These are phyloP conservation scores for Ganoderma boninense DNA, from an alignment of 1,284 basidiomycete genomes.

Conservation along the genomic window DNA sequence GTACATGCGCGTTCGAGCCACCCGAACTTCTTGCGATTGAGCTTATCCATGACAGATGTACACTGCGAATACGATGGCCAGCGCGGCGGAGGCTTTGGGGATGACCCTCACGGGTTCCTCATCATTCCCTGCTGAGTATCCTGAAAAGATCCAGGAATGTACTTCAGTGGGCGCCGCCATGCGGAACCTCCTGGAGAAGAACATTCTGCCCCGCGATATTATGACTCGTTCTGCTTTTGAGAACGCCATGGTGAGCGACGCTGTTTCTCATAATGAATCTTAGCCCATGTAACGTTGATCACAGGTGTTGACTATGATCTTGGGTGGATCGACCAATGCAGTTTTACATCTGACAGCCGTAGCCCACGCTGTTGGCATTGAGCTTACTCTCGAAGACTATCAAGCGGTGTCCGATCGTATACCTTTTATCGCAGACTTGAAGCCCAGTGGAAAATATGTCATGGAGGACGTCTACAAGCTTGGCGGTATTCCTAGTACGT, in stretches of 20 bases:
- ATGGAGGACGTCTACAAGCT: conserved; percentile 92
- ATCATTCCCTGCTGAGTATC: conserved; percentile 92
- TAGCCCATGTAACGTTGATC: not conserved
- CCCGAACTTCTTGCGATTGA: conserved; percentile 28
- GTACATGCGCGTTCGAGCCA: conserved; percentile 46
- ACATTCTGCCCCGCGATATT: conserved; percentile 94
- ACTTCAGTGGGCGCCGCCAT: conserved; percentile 83
- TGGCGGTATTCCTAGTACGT: conserved; percentile 87
- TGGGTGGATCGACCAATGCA: conserved; percentile 94
- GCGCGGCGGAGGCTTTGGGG: conserved; percentile 89
- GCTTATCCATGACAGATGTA: conserved; percentile 71
- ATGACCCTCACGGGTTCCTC: conserved; percentile 98
- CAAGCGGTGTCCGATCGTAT: conserved; percentile 85
- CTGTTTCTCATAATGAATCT: not conserved
- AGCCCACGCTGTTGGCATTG: conserved; percentile 88
- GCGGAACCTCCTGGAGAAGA: conserved; percentile 88
- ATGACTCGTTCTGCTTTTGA: conserved; percentile 97
- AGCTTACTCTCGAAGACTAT: conserved; percentile 87
- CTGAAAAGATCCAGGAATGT: conserved; percentile 89
- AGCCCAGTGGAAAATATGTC: conserved; percentile 91
- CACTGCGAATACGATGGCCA: conserved; percentile 97
- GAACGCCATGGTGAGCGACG: conserved; percentile 84
- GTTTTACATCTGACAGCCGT: conserved; percentile 92
- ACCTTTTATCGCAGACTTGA: conserved; percentile 91
- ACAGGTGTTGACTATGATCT: conserved; percentile 91